Conservation (phyloP, 2,329 filamentous ascomycete genomes). For the Curvularia eragrostidis region DNA sequence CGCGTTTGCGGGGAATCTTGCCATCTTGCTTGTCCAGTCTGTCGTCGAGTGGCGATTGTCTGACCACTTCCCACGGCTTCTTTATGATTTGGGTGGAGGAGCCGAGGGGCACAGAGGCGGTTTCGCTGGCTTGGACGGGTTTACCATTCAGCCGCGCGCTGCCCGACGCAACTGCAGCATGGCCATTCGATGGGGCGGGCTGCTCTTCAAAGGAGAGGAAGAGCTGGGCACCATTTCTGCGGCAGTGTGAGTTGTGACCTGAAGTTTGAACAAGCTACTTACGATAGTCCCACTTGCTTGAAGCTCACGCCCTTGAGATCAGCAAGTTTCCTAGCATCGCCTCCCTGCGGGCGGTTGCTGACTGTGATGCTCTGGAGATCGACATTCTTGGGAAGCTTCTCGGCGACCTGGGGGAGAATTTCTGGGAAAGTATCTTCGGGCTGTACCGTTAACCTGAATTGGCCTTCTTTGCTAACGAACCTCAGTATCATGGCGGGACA, state of each 20-base stretch:
- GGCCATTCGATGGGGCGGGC: conserved; percentile 58
- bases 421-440: conserved; percentile 73
- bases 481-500: conserved; percentile 70
- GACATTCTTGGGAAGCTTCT: conserved; percentile 64
- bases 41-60: conserved; percentile 87
- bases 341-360: conserved; percentile 67
- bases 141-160: conserved; percentile 79
- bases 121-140: conserved; percentile 72
- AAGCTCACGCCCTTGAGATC: conserved; percentile 63
- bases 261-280: conserved; percentile 25
- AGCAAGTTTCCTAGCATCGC: conserved; percentile 61
- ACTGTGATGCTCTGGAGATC: conserved; percentile 64
- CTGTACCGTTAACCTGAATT: conserved; percentile 82
- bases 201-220: conserved; percentile 80
- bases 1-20: conserved; percentile 79
- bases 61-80: conserved; percentile 92
- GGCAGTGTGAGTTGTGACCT: conserved; percentile 25
- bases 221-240: conserved; percentile 86
- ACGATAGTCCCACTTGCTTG: conserved; percentile 64
- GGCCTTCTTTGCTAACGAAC: conserved; percentile 64
- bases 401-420: conserved; percentile 62
- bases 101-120: conserved; percentile 65
- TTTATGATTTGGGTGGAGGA: conserved; percentile 70
- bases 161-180: conserved; percentile 41
- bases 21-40: conserved; percentile 85